Percentiles rank a stretch among this genome's conserved stretches.
Evolutionary conservation across 192 early-diverging fungal species (phyloP).

Genomic region (Backusella westeae): DNA sequence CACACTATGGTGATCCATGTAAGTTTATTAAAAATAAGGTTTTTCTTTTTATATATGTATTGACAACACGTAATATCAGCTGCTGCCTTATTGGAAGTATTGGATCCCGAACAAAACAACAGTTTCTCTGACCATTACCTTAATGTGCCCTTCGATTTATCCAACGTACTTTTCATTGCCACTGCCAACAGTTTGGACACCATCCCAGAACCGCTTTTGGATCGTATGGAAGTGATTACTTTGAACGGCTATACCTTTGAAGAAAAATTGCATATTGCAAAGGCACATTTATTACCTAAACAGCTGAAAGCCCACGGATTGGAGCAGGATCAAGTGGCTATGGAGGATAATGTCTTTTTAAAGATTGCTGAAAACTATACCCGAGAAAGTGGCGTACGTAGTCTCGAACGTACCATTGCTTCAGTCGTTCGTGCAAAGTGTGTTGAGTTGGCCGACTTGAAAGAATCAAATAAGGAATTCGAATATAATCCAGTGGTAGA

Average conservation of each 20-base stretch:
- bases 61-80: conserved; percentile 22
- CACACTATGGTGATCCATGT: conserved; percentile 67
- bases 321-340: conserved; percentile 38
- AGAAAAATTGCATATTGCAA: conserved; percentile 81
- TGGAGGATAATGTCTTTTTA: conserved; percentile 55
- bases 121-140: conserved; percentile 84
- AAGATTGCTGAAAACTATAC: conserved; percentile 73
- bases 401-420: conserved; percentile 70
- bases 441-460: conserved; percentile 62
- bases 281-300: conserved; percentile 71
- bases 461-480: conserved; percentile 36
- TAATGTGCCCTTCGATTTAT: conserved; percentile 64
- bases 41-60: neutral
- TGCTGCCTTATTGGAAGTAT: conserved; percentile 78
- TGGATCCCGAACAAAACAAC: conserved; percentile 86
- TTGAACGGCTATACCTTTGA: conserved; percentile 81
- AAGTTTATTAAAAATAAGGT: neutral
- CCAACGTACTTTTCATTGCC: conserved; percentile 76
- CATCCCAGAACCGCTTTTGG: conserved; percentile 74
- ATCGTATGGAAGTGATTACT: conserved; percentile 82
- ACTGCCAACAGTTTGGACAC: conserved; percentile 83
- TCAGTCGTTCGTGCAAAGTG: conserved; percentile 67
- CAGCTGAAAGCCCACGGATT: conserved; percentile 67
- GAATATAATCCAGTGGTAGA: conserved; percentile 50
- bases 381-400: conserved; percentile 80